Evolutionary conservation across 768 basidiomycete genomes (phyloP).

Genomic region (Amanita polypyramis): DNA sequence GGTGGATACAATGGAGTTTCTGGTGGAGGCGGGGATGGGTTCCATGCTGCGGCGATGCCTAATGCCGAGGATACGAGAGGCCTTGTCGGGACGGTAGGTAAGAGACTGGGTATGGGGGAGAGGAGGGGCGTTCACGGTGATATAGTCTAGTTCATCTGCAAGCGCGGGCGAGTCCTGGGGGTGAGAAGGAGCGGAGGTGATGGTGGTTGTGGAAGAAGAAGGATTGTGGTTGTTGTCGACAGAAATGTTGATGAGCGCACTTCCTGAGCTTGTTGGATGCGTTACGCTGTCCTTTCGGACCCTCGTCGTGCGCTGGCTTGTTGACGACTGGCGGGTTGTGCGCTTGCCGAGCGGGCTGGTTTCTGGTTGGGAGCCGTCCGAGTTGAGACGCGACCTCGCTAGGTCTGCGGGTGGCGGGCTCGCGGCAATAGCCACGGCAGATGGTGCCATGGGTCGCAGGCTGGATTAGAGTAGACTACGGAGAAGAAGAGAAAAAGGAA

Average conservation of each 20-base stretch:
- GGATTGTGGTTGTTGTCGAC: conserved; percentile 20
- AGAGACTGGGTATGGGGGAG: conserved; percentile 24
- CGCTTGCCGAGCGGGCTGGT: conserved; percentile 11
- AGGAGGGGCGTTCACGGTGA: conserved; percentile 35
- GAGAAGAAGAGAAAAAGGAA: conserved; percentile 11
- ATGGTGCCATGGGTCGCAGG: conserved; percentile 18
- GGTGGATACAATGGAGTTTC: conserved; percentile 71
- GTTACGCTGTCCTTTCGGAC: conserved; percentile 21
- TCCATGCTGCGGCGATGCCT: conserved; percentile 73
- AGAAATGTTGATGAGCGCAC: conserved; percentile 43
- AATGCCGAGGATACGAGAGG: conserved; percentile 69
- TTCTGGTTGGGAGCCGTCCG: conserved; percentile 29
- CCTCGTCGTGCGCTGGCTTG: conserved; percentile 9
- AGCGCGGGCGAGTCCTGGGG: conserved; percentile 32
- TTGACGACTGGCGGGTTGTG: conserved; percentile 17
- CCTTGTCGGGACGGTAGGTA: conserved; percentile 52
- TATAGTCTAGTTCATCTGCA: conserved; percentile 69
- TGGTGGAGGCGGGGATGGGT: conserved; percentile 68
- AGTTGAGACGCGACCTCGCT: conserved; percentile 34
- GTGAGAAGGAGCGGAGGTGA: conserved; percentile 19
- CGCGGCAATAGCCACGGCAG: conserved; percentile 26
- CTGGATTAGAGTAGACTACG: conserved; percentile 11
- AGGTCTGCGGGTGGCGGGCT: conserved; percentile 21
- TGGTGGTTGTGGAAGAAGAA: conserved; percentile 15
- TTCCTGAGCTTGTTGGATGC: conserved; percentile 20